Evolutionary conservation across 139 green algal species (phyloP), one percentile per base, ranked within the genome.

Genomic region (Micromonas pusilla): DNA sequence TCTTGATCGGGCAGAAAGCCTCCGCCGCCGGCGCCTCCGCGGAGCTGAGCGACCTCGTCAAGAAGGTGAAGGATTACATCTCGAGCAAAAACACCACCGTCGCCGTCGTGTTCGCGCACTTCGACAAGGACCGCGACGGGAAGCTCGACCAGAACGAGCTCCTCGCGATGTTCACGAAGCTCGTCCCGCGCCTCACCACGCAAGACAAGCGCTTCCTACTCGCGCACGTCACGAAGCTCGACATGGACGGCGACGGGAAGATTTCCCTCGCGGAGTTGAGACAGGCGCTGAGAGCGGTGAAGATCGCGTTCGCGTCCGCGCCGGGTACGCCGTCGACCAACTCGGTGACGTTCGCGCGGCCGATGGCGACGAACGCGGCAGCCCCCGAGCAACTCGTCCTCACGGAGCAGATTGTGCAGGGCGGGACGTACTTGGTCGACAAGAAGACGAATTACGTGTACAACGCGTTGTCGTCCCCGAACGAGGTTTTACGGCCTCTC

Each of bases 221-320:
- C n/a, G 66, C 79, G 9, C 76, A 82, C 68, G 19, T 83, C 53
- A 32, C 74, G 67, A 60, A 62, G 25, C 34, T 85, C 19, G 83
- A 87, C 64, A 19, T 62, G 1, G 64, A 83, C 52, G 83, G 83
- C 33, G 80, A 85, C 39, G 83, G 83, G 4, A 23, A 33, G 0
- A 34, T 83, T 26, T 72, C 62, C 26, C 81, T 64, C 30, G 3
- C 19, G 9, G 83, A 87, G 66, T 52, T 87, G 13, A 31, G 72
- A 28, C 54, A 77, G 6, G 78, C 63, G 21, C 63, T 87, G 23
- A 74, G 76, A 16, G 23, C 30, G 63, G 63, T 70, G 28, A 16
- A 70, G 6, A 70, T 70, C 9, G 45, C 45, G 9, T 23, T 57
- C 45, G 9, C 9, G 45, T 57, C 45, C 45, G 9, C 45, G n/a